Percentiles rank a stretch among this genome's conserved stretches.
phyloP scores from a whole-genome alignment of 1,284 basidiomycete genomes.

The Heterobasidion parviporum region DNA sequence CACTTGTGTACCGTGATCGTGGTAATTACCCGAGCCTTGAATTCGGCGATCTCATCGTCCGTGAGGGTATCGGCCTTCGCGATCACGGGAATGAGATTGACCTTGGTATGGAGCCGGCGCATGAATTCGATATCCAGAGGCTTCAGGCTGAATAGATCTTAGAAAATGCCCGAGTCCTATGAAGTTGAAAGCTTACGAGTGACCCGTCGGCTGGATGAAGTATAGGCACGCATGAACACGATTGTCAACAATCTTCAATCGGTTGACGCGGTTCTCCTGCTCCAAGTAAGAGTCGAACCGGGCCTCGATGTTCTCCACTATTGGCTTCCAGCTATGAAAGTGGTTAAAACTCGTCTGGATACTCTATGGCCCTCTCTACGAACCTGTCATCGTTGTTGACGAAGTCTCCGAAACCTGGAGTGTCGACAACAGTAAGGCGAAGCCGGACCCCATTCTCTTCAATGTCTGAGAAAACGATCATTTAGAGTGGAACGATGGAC shows the following conservation, averaged over 20 bases:
- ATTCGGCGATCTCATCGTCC: slow-evolving; percentile 86
- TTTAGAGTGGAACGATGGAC: slow-evolving; percentile 13
- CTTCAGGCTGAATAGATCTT: slow-evolving; percentile 62
- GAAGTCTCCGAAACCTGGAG: slow-evolving; percentile 94
- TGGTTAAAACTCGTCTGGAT: neutral
- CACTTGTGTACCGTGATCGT: neutral
- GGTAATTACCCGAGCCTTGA: slow-evolving; percentile 78
- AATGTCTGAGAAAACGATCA: slow-evolving; percentile 63
- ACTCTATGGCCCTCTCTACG: slow-evolving; percentile 6
- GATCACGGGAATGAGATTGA: slow-evolving; percentile 96
- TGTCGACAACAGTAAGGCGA: slow-evolving; percentile 95
- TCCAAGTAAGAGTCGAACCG: slow-evolving; percentile 95
- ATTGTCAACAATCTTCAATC: slow-evolving; percentile 80
- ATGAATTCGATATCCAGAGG: slow-evolving; percentile 98
- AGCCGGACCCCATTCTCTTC: slow-evolving; percentile 95
- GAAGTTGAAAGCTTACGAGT: slow-evolving; percentile 61
- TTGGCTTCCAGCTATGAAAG: slow-evolving; percentile 82
- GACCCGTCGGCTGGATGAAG: slow-evolving; percentile 96
- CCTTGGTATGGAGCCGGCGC: slow-evolving; percentile 90
- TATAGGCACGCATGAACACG: slow-evolving; percentile 93
- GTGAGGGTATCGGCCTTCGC: slow-evolving; percentile 96
- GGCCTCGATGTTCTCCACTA: slow-evolving; percentile 93
- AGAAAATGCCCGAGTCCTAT: slow-evolving; percentile 1
- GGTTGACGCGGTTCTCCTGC: slow-evolving; percentile 96
- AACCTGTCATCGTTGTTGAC: slow-evolving; percentile 97